Percentiles rank a stretch among this genome's conserved stretches.
phyloP scores from a whole-genome alignment of 805 yeast genomes.

The Kluyveromyces lactis region DNA sequence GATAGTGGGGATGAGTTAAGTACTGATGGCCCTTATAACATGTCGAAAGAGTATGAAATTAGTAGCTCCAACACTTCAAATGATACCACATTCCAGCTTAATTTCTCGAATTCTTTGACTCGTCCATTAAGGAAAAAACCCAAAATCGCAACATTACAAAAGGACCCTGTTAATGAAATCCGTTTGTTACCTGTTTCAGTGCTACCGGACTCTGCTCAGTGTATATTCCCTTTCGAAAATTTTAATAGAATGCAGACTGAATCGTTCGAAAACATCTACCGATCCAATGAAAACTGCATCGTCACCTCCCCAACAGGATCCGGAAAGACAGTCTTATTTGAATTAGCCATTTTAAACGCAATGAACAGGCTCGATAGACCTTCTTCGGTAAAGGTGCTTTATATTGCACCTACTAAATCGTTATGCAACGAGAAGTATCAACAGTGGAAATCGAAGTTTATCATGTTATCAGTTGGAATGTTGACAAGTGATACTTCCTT shows the following conservation, averaged over 20 bases:
- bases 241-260: conserved; percentile 46
- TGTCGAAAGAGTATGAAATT: not conserved
- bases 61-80: not conserved
- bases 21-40: not conserved
- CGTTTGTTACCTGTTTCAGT: conserved; percentile 1
- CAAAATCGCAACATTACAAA: not conserved
- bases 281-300: conserved; percentile 34
- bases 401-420: conserved; percentile 55
- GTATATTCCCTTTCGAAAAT: conserved; percentile 12
- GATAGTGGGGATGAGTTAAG: conserved; percentile 8
- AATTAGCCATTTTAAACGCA: conserved; percentile 39
- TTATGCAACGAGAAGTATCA: conserved; percentile 42
- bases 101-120: not conserved
- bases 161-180: not conserved
- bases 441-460: conserved; percentile 39
- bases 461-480: conserved; percentile 38
- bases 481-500: conserved; percentile 48
- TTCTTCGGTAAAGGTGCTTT: conserved; percentile 31
- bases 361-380: conserved; percentile 22
- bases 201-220: conserved; percentile 33
- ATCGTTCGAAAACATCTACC: conserved; percentile 33
- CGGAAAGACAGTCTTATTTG: conserved; percentile 49
- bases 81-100: conserved; percentile 2
- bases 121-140: conserved; percentile 1
- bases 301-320: conserved; percentile 53